Evolutionary conservation across 768 basidiomycete species (phyloP).

Genomic region (Panaeolus papilionaceus): DNA sequence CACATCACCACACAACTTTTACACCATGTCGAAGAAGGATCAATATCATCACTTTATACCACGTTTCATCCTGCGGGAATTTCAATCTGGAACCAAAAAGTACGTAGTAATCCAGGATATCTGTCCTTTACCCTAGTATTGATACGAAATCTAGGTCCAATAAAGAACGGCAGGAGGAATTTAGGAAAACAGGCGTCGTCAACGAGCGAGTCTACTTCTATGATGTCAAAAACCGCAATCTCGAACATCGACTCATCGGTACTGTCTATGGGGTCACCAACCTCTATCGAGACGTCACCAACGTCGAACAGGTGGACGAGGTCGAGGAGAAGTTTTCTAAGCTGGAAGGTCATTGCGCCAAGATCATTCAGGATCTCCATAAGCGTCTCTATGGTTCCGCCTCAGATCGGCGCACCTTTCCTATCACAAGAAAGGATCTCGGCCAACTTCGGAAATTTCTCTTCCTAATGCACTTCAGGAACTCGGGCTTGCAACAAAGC

Average conservation of each 20-base stretch:
- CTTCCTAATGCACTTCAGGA: conserved; percentile 43
- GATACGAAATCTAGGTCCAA: background rate
- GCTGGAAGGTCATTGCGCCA: conserved; percentile 35
- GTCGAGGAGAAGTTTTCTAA: conserved; percentile 34
- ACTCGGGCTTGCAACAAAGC: conserved; percentile 22
- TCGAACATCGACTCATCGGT: conserved; percentile 24
- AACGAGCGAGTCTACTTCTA: conserved; percentile 25
- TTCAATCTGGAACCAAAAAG: conserved; percentile 18
- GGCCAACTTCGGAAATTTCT: conserved; percentile 41
- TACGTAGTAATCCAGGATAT: background rate
- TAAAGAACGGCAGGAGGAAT: conserved; percentile 14
- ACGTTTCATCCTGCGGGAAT: conserved; percentile 36
- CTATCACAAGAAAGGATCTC: conserved; percentile 35
- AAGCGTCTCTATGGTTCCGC: conserved; percentile 6
- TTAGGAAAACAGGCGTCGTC: conserved; percentile 10
- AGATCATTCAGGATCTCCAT: conserved; percentile 29
- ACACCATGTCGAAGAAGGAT: background rate
- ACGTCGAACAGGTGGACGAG: conserved; percentile 29
- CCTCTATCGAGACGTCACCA: conserved; percentile 33
- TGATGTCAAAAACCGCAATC: conserved; percentile 25
- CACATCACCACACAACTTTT: too few species aligned
- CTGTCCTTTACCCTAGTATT: too few species aligned
- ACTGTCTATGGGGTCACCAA: conserved; percentile 31
- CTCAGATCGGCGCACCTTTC: conserved; percentile 15
- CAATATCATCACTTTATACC: conserved; percentile 37